A percentile compares a stretch with the other conserved stretches of the same genome.
Evolutionary conservation across 768 basidiomycete species (phyloP).

Genomic region (Agrocybe pediades): DNA sequence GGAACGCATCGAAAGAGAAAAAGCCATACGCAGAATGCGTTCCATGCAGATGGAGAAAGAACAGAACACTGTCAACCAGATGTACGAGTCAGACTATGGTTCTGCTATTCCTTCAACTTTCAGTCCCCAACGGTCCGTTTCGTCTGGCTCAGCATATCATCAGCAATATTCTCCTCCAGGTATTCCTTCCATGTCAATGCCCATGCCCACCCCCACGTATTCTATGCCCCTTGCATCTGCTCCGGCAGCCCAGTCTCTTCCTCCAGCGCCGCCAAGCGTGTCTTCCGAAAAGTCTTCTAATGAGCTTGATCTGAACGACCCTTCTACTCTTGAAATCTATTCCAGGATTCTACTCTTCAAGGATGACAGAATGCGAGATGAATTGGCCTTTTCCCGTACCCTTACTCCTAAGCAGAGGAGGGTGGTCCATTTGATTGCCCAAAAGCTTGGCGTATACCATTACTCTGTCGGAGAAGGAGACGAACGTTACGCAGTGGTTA

Average conservation of each 20-base stretch:
- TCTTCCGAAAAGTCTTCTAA: slow-evolving; percentile 67
- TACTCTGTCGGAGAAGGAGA: slow-evolving; percentile 93
- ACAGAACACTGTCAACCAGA: slow-evolving; percentile 48
- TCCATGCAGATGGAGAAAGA: slow-evolving; percentile 96
- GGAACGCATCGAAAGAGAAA: slow-evolving; percentile 97
- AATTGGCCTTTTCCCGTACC: slow-evolving; percentile 92
- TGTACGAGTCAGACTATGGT: slow-evolving; percentile 81
- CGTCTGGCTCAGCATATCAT: slow-evolving; percentile 61
- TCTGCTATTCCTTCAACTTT: slow-evolving; percentile 60
- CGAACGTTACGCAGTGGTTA: slow-evolving; percentile 92
- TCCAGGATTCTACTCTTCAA: slow-evolving; percentile 96
- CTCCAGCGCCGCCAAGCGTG: slow-evolving; percentile 59
- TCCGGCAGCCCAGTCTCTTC: slow-evolving; percentile 53
- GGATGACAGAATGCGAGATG: slow-evolving; percentile 96
- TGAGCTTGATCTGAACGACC: slow-evolving; percentile 95
- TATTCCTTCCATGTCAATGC: slow-evolving; percentile 43
- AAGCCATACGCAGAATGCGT: slow-evolving; percentile 96
- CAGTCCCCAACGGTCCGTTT: slow-evolving; percentile 75
- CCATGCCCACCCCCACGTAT: slow-evolving; percentile 48
- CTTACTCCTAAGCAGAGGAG: slow-evolving; percentile 84
- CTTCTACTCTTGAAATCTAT: slow-evolving; percentile 94
- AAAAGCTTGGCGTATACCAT: slow-evolving; percentile 94
- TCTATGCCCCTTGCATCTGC: slow-evolving; percentile 46
- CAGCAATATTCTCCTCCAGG: slow-evolving; percentile 70
- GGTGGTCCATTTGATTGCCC: slow-evolving; percentile 94